Evolutionary conservation across 2,329 filamentous ascomycete genomes (phyloP).

Genomic region (Stagonosporopsis vannaccii): DNA sequence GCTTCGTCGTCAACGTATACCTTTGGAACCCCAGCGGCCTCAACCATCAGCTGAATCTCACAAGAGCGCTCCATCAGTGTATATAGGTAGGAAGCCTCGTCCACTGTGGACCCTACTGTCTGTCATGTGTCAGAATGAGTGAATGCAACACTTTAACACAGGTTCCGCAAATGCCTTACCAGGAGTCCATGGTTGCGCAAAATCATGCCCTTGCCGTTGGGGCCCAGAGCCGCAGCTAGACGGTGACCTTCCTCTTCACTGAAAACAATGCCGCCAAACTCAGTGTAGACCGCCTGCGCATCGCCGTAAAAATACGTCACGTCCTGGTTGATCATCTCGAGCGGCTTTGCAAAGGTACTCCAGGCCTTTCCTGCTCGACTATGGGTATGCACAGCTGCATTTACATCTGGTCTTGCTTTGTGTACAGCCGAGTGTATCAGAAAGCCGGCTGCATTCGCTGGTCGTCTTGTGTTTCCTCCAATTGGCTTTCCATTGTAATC

Average conservation of each 20-base stretch:
- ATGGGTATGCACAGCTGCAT: constrained; percentile 74
- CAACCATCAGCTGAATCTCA: constrained; percentile 70
- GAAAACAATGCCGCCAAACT: constrained; percentile 70
- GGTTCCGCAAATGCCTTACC: constrained; percentile 21
- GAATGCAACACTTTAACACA: too few species aligned
- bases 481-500: constrained; percentile 69
- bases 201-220: constrained; percentile 68
- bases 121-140: constrained; percentile 20
- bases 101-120: constrained; percentile 74
- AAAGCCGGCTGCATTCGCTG: constrained; percentile 73
- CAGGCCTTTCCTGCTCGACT: constrained; percentile 72
- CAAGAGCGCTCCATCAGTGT: constrained; percentile 73
- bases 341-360: constrained; percentile 67
- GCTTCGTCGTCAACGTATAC: constrained; percentile 63
- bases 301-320: constrained; percentile 69
- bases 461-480: constrained; percentile 66
- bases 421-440: constrained; percentile 74
- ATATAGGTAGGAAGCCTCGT: constrained; percentile 76
- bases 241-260: constrained; percentile 68
- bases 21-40: constrained; percentile 67
- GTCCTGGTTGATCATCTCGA: constrained; percentile 77
- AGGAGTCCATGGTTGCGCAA: constrained; percentile 76
- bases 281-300: constrained; percentile 69
- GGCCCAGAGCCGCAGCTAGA: constrained; percentile 69
- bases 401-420: constrained; percentile 69